Conservation (phyloP, 352 stramenopile species). For the Lagenidium giganteum region DNA sequence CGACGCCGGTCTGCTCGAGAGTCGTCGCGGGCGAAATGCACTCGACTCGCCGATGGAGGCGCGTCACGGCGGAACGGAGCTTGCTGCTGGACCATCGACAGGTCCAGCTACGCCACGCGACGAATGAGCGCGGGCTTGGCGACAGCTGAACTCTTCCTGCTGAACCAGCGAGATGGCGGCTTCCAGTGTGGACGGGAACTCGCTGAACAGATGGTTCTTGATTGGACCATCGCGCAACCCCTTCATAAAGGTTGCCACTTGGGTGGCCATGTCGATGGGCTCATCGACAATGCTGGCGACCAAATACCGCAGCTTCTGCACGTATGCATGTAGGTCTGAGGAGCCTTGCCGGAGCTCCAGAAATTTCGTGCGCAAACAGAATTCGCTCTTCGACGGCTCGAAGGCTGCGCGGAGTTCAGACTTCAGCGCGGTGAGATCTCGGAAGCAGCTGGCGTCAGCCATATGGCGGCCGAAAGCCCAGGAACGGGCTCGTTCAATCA, state of each 20-base stretch:
- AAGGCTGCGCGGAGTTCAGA: constrained; percentile 2
- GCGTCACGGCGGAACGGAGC: too few species aligned
- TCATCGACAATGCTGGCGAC: constrained; percentile 2
- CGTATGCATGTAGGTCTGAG: constrained; percentile 8
- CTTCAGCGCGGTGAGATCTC: constrained; percentile 4
- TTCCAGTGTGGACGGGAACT: constrained; percentile 6
- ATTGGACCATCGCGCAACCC: constrained; percentile 6
- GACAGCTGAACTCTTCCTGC: constrained; percentile 10
- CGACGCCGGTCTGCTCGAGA: too few species aligned
- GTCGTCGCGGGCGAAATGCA: too few species aligned
- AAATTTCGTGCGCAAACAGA: constrained; percentile 6
- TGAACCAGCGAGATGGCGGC: constrained; percentile 2
- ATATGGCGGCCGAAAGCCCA: constrained; percentile 5
- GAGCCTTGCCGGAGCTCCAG: constrained; percentile 10
- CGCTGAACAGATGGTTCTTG: constrained; percentile 7
- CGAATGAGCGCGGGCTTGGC: constrained; percentile 1
- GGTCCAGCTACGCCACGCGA: too few species aligned
- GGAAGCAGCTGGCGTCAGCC: constrained; percentile 6
- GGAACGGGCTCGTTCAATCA: too few species aligned
- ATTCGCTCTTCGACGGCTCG: constrained; percentile 8
- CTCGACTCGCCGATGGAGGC: too few species aligned
- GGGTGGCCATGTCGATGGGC: constrained; percentile 3
- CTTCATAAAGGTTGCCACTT: constrained; percentile 9
- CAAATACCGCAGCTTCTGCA: constrained; percentile 9
- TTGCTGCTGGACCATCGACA: constrained; percentile 3